These are phyloP conservation scores for Dactylonectria estremocensis DNA, from an alignment of 2,329 filamentous ascomycete species.

Conservation along the genomic window DNA sequence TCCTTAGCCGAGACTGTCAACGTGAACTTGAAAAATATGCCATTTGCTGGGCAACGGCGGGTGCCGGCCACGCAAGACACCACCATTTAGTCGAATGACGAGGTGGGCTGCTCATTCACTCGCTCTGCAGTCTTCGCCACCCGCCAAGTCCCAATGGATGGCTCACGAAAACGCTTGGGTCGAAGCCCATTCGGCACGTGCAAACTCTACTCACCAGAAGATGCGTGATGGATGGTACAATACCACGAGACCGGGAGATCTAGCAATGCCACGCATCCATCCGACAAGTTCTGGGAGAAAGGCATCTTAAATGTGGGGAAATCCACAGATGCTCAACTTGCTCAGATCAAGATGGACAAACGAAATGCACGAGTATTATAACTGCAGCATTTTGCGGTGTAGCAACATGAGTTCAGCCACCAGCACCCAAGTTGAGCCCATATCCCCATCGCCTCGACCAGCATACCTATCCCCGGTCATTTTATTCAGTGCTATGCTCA, in stretches of 20 bases:
- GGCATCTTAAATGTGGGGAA: not conserved
- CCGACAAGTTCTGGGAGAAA: not conserved
- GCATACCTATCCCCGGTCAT: not conserved
- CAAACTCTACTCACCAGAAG: constrained; percentile 1
- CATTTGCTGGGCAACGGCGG: constrained; percentile 1
- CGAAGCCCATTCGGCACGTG: constrained; percentile 4
- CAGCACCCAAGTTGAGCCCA: not conserved
- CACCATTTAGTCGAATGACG: not conserved
- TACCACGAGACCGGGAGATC: not conserved
- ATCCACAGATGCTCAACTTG: not conserved
- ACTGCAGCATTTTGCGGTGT: not conserved
- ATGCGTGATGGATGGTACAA: not conserved
- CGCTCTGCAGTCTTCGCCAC: not conserved
- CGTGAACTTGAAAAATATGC: not conserved
- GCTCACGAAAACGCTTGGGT: not conserved
- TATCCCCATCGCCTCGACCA: not conserved
- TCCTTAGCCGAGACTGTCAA: constrained; percentile 2
- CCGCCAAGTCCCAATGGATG: constrained; percentile 4
- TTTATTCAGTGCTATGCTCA: not conserved
- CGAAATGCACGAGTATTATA: not conserved
- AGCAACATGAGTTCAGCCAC: constrained; percentile 1
- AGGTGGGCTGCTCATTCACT: not conserved
- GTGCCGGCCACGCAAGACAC: constrained; percentile 3
- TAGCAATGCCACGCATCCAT: not conserved
- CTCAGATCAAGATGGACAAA: not conserved